A percentile compares a stretch with the other conserved stretches of the same genome.
These are phyloP conservation scores for Aspergillus baeticus DNA, from an alignment of 495 filamentous ascomycete species.

Conservation along the genomic window DNA sequence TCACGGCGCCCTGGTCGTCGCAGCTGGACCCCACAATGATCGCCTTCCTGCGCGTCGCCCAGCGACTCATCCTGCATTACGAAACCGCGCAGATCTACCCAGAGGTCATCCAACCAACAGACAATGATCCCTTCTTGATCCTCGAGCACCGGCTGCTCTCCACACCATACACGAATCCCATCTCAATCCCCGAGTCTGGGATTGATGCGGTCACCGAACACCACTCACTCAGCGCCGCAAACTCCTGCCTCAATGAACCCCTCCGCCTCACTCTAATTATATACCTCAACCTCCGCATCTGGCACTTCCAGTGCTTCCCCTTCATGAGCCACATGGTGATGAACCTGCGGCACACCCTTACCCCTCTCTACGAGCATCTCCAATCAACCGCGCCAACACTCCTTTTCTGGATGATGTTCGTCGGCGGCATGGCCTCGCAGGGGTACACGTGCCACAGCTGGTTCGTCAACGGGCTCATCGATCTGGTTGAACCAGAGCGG, in stretches of 20 bases:
- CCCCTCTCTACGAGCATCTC: background rate
- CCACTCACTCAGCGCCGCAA: too few species aligned
- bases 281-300: conserved; percentile 4
- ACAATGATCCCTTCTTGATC: conserved; percentile 2
- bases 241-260: background rate
- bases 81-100: background rate
- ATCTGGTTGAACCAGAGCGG: background rate
- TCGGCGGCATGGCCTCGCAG: background rate
- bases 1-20: background rate
- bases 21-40: background rate
- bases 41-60: background rate
- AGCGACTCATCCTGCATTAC: background rate
- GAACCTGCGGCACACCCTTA: background rate
- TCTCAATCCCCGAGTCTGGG: too few species aligned
- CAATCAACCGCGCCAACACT: background rate
- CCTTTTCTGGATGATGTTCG: conserved; percentile 4
- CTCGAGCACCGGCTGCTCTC: conserved; percentile 1
- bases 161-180: background rate
- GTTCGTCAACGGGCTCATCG: background rate
- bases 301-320: conserved; percentile 6
- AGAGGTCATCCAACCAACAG: background rate
- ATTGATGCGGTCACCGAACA: too few species aligned
- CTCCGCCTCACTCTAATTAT: background rate
- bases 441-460: background rate
- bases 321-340: background rate